Evolutionary conservation across 2,329 filamentous ascomycete genomes (phyloP).

Genomic region (Thyridium curvatum): DNA sequence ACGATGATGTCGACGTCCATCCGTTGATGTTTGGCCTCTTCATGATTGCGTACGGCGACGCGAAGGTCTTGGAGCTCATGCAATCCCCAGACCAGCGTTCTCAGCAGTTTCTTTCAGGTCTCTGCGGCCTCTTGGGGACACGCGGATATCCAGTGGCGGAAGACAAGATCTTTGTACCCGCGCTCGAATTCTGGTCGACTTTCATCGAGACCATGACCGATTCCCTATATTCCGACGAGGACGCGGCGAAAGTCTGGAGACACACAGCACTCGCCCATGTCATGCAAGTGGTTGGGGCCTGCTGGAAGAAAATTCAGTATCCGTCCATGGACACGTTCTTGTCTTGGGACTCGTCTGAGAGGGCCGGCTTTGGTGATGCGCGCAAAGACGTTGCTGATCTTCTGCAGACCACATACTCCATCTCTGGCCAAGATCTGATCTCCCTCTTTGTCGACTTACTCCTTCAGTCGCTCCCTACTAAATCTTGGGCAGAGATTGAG

Average conservation of each 20-base stretch:
- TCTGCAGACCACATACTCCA: constrained; percentile 62
- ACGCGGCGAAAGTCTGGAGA: constrained; percentile 45
- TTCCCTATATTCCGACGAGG: constrained; percentile 44
- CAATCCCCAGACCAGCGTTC: constrained; percentile 42
- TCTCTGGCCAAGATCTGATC: constrained; percentile 51
- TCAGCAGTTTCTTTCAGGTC: constrained; percentile 46
- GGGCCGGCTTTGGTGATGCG: constrained; percentile 62
- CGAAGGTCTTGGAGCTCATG: constrained; percentile 55
- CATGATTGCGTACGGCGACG: constrained; percentile 63
- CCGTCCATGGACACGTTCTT: constrained; percentile 51
- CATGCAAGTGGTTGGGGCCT: constrained; percentile 57
- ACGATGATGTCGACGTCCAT: constrained; percentile 44
- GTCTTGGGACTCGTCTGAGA: constrained; percentile 65
- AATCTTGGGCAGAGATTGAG: constrained; percentile 54
- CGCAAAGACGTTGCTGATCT: constrained; percentile 76
- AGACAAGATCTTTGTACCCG: constrained; percentile 67
- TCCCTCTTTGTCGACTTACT: constrained; percentile 50
- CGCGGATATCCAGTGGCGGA: constrained; percentile 64
- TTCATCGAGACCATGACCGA: constrained; percentile 66
- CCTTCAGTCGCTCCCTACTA: constrained; percentile 39
- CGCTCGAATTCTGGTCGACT: constrained; percentile 75
- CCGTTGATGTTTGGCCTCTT: constrained; percentile 60
- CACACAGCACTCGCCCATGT: constrained; percentile 51
- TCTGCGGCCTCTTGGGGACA: constrained; percentile 60
- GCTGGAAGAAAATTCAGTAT: constrained; percentile 64